Evolutionary conservation across 805 yeast species (phyloP).

Genomic region (Lipomyces orientalis): DNA sequence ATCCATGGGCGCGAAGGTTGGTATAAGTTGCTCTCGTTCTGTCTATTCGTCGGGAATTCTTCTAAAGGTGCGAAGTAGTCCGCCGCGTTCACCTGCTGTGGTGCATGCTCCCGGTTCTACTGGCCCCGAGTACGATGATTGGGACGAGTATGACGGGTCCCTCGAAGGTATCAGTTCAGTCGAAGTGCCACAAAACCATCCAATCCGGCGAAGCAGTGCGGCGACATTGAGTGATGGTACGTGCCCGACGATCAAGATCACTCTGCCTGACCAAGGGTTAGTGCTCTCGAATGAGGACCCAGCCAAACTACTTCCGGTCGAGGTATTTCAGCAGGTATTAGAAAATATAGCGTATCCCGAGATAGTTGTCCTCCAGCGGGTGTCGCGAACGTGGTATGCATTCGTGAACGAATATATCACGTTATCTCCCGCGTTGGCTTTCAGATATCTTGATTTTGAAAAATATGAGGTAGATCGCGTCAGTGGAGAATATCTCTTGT

Average conservation of each 20-base stretch:
- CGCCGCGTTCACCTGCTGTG: conserved; percentile 17
- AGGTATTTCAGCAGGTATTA: conserved; percentile 19
- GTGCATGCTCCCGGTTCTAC: conserved; percentile 2
- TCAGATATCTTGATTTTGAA: conserved; percentile 23
- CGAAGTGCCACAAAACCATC: not conserved
- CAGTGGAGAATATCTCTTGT: conserved; percentile 30
- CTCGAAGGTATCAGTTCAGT: not conserved
- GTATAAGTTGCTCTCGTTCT: not conserved
- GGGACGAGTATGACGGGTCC: not conserved
- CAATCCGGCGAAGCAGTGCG: not conserved
- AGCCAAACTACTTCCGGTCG: conserved; percentile 20
- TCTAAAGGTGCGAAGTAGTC: conserved; percentile 19
- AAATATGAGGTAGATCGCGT: conserved; percentile 10
- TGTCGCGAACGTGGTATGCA: conserved; percentile 22
- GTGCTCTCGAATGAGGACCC: conserved; percentile 19
- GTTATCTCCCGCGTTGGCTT: conserved; percentile 13
- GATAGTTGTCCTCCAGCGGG: conserved; percentile 14
- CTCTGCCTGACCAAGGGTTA: conserved; percentile 15
- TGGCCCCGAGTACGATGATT: not conserved
- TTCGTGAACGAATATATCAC: conserved; percentile 20
- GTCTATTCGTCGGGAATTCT: too few species aligned
- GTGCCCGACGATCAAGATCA: conserved; percentile 18
- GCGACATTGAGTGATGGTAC: conserved; percentile 18
- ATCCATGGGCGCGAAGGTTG: conserved; percentile 32
- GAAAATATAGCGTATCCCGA: conserved; percentile 26